These are phyloP conservation scores for Claviceps lovelessii DNA, from an alignment of 2,329 filamentous ascomycete genomes.

Conservation along the genomic window DNA sequence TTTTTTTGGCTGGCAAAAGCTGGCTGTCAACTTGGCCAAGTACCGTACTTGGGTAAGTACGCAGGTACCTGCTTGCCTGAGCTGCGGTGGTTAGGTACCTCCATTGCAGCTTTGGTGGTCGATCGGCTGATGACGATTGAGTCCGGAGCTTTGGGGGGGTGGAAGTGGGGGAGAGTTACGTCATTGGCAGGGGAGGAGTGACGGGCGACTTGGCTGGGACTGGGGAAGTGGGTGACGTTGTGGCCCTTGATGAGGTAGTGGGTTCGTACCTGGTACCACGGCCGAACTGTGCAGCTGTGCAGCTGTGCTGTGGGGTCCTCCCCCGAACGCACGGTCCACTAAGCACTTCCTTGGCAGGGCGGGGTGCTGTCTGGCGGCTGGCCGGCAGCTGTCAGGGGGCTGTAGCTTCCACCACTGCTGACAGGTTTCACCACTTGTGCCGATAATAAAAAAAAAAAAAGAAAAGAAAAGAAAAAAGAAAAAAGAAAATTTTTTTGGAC, in stretches of 20 bases:
- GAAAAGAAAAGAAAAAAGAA: too few species aligned
- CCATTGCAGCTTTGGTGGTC: neutral
- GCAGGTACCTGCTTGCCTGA: neutral
- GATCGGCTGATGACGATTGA: neutral
- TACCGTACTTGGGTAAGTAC: neutral
- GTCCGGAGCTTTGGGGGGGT: neutral
- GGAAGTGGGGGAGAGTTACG: neutral
- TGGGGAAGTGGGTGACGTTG: neutral
- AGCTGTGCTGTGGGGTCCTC: too few species aligned
- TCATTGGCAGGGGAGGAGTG: conserved; percentile 1
- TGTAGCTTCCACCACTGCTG: too few species aligned
- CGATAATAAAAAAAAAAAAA: too few species aligned
- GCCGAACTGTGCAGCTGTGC: neutral
- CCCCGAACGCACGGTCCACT: neutral
- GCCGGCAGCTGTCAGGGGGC: too few species aligned
- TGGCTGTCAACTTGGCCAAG: neutral
- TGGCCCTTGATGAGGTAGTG: neutral
- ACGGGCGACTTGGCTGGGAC: neutral
- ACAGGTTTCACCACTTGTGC: too few species aligned
- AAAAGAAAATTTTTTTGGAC: too few species aligned
- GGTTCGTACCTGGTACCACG: neutral
- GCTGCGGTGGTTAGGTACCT: neutral
- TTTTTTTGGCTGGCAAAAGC: neutral
- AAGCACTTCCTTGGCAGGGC: too few species aligned
- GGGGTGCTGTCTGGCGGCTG: too few species aligned